These are phyloP conservation scores for Scenedesmus sp. DNA, from an alignment of 163 green algal genomes.

Conservation along the genomic window DNA sequence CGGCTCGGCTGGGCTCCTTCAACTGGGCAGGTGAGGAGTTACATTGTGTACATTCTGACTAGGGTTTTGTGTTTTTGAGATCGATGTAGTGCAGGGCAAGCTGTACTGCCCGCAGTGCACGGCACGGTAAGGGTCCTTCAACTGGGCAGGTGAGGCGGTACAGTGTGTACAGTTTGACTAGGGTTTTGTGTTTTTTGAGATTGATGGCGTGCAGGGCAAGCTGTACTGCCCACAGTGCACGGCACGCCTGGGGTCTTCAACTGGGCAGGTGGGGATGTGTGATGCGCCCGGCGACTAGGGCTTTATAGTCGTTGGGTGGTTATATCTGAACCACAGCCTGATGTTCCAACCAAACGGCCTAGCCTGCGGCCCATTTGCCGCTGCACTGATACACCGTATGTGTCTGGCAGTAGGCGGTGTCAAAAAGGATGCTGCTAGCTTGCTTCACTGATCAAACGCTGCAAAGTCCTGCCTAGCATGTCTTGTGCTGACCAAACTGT, in stretches of 20 bases:
- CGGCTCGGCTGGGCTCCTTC: constrained; percentile 83
- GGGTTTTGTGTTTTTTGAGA: neutral
- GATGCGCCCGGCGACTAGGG: too few relatives aligned
- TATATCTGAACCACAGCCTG: too few relatives aligned
- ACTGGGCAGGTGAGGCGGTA: constrained; percentile 80
- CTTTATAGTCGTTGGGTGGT: neutral
- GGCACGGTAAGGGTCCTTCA: constrained; percentile 85
- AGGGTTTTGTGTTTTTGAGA: neutral
- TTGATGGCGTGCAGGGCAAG: constrained; percentile 74
- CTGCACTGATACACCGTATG: too few relatives aligned
- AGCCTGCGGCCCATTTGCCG: too few relatives aligned
- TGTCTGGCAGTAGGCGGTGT: too few relatives aligned
- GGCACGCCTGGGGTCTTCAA: constrained; percentile 86
- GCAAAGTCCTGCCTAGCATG: too few relatives aligned
- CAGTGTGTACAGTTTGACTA: neutral
- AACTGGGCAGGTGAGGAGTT: constrained; percentile 84
- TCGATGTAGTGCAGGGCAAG: constrained; percentile 76
- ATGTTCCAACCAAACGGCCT: too few relatives aligned
- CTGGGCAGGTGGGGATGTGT: constrained; percentile 75
- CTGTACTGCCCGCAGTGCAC: constrained; percentile 89
- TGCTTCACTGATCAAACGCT: too few relatives aligned
- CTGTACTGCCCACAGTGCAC: constrained; percentile 89
- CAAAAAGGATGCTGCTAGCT: too few relatives aligned
- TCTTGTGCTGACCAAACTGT: too few relatives aligned
- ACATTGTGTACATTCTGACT: neutral